Evolutionary conservation across 1,284 basidiomycete genomes (phyloP).

Genomic region (Coriolopsis trogii): DNA sequence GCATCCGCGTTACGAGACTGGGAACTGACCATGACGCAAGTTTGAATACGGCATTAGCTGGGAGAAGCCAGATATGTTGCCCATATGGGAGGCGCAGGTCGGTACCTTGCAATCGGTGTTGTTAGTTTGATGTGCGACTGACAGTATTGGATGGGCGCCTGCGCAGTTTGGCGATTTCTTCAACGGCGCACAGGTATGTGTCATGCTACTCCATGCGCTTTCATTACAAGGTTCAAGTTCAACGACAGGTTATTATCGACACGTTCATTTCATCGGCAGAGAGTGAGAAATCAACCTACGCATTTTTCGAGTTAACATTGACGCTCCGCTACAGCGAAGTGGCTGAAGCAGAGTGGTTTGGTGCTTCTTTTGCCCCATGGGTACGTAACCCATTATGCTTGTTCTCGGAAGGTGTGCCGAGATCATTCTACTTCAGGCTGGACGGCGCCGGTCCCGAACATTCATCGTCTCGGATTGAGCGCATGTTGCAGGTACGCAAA

Average conservation of each 20-base stretch:
- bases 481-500: conserved; percentile 86
- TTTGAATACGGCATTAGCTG: conserved; percentile 91
- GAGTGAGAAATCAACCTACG: conserved; percentile 54
- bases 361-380: conserved; percentile 85
- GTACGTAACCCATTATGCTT: conserved; percentile 20
- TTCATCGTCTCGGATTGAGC: conserved; percentile 82
- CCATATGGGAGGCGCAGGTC: conserved; percentile 91
- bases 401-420: background rate
- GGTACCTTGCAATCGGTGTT: conserved; percentile 13
- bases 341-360: conserved; percentile 90
- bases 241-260: conserved; percentile 74
- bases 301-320: background rate
- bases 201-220: background rate
- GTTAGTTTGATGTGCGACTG: conserved; percentile 1
- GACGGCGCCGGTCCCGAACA: conserved; percentile 94
- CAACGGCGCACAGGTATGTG: conserved; percentile 76
- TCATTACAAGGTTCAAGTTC: conserved; percentile 1
- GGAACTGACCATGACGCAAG: conserved; percentile 36
- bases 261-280: conserved; percentile 85
- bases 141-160: conserved; percentile 1
- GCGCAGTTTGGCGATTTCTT: conserved; percentile 88
- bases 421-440: conserved; percentile 41
- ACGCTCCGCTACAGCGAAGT: conserved; percentile 67
- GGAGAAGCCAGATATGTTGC: conserved; percentile 77
- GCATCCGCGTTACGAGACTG: background rate